A percentile compares a stretch with the other conserved stretches of the same genome.
Evolutionary conservation across 805 yeast genomes (phyloP).

Genomic region (Debaryomyces castellii): DNA sequence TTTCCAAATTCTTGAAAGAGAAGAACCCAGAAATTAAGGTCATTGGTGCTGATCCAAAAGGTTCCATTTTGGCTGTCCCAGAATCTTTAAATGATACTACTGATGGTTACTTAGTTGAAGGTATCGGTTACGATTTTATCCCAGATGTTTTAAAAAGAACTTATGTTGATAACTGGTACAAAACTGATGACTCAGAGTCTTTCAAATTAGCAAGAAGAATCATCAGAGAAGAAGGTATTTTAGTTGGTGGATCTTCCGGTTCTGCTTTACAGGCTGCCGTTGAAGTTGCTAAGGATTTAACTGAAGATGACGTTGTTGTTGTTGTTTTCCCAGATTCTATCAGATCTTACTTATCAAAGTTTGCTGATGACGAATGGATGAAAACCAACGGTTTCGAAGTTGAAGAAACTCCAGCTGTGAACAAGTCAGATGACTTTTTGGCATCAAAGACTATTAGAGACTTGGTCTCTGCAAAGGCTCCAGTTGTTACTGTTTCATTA

Average conservation of each 20-base stretch:
- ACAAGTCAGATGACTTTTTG: slow-evolving; percentile 43
- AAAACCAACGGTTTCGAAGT: slow-evolving; percentile 67
- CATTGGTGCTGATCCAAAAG: slow-evolving; percentile 83
- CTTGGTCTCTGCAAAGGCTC: slow-evolving; percentile 62
- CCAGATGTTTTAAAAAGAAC: slow-evolving; percentile 76
- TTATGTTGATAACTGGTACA: slow-evolving; percentile 75
- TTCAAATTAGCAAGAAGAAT: slow-evolving; percentile 79
- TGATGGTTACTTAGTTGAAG: slow-evolving; percentile 76
- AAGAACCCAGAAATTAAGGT: slow-evolving; percentile 57
- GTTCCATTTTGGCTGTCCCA: slow-evolving; percentile 82
- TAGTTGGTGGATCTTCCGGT: slow-evolving; percentile 90
- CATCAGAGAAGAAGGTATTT: slow-evolving; percentile 79
- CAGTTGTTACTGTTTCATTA: slow-evolving; percentile 72
- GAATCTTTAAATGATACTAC: slow-evolving; percentile 61
- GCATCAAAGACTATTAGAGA: slow-evolving; percentile 55
- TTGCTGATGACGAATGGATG: slow-evolving; percentile 92
- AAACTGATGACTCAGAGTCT: slow-evolving; percentile 80
- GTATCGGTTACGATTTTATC: slow-evolving; percentile 86
- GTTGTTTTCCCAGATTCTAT: slow-evolving; percentile 85
- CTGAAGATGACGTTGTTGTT: slow-evolving; percentile 73
- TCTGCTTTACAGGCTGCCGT: slow-evolving; percentile 79
- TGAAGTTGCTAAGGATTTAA: slow-evolving; percentile 63
- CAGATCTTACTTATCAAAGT: slow-evolving; percentile 82
- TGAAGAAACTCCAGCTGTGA: slow-evolving; percentile 43
- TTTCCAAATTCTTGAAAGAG: slow-evolving; percentile 77